Base-by-base conservation (phyloP, 164 flowering plant genomes). In the Tetrastigma voinierianum region DNA sequence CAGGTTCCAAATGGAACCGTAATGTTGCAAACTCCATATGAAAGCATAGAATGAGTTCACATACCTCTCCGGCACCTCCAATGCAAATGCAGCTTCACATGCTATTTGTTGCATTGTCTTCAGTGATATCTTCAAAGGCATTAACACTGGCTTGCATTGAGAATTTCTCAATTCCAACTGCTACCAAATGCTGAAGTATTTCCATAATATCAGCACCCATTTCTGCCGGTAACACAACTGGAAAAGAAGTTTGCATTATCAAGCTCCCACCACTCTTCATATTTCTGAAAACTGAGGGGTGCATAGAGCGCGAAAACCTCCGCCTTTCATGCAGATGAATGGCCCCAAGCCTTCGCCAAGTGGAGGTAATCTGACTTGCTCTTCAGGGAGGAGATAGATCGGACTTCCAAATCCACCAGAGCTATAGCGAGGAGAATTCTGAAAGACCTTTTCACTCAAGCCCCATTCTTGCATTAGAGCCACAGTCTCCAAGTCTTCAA, bases 341-440 rank as follows among this genome's bases (percentile, higher is more conserved):
- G 90, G 82, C 32, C 93, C 97, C 70, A 88, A 72, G 64, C 93
- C 96, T 51, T 94, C 93, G 67, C 77, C 91, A 59, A 94, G 90
- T 40, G 93, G 74, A 70, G 97, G 93, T 57, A 86, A 74, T 46
- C 62, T 82, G 14, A 74, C 24, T 43, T 83, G 78, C 70, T 81
- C 86, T 64, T 84, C 85, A 45, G 77, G 78, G 18, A 84, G 76
- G 12, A 83, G 62, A 73, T 84, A 75, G 53, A 94, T 81, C 20
- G 96, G 97, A 77, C 96, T 91, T 23, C 97, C 97, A 77, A 91
- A 95, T 45, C 96, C 94, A 72, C 84, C 76, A 56, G 87, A 76
- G 54, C 69, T 73, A 61, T 43, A 45, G 25, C 76, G 76, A 23
- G 95, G 90, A 61, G 93, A 83, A 61, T 68, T 59, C 70, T 73